These are phyloP conservation scores for Tuber microsphaerosporum DNA, from an alignment of 495 filamentous ascomycete species.

Conservation along the genomic window DNA sequence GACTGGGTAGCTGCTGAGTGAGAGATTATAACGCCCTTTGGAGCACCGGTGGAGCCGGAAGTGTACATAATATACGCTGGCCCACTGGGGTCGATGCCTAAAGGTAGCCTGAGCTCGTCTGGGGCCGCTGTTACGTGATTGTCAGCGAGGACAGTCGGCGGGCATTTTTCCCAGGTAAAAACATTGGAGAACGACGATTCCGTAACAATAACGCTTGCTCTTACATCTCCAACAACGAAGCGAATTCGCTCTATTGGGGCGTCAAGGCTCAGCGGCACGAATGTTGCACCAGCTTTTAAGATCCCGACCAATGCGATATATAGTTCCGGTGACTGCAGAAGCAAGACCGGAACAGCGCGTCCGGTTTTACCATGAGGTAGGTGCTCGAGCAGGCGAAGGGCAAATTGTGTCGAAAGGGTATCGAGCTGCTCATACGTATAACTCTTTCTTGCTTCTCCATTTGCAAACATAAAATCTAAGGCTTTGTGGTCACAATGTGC, in stretches of 20 bases:
- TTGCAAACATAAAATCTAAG: constrained; percentile 54
- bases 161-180: constrained; percentile 42
- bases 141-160: constrained; percentile 43
- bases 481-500: constrained; percentile 41
- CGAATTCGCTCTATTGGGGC: constrained; percentile 62
- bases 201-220: constrained; percentile 53
- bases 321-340: constrained; percentile 62
- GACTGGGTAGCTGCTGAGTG: constrained; percentile 70
- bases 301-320: constrained; percentile 67
- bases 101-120: constrained; percentile 8
- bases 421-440: constrained; percentile 59
- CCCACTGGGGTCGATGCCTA: constrained; percentile 40
- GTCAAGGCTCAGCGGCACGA: constrained; percentile 69
- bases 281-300: constrained; percentile 68
- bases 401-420: constrained; percentile 49
- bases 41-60: constrained; percentile 77
- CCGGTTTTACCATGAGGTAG: constrained; percentile 22
- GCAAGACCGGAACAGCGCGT: constrained; percentile 60
- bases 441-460: constrained; percentile 43
- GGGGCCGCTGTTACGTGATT: constrained; percentile 10
- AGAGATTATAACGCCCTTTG: constrained; percentile 75
- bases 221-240: constrained; percentile 66
- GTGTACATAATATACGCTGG: constrained; percentile 89
- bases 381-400: constrained; percentile 45
- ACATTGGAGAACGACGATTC: constrained; percentile 41